Base-by-base conservation (phyloP, 257 asterid genomes). In the Perilla frutescens region DNA sequence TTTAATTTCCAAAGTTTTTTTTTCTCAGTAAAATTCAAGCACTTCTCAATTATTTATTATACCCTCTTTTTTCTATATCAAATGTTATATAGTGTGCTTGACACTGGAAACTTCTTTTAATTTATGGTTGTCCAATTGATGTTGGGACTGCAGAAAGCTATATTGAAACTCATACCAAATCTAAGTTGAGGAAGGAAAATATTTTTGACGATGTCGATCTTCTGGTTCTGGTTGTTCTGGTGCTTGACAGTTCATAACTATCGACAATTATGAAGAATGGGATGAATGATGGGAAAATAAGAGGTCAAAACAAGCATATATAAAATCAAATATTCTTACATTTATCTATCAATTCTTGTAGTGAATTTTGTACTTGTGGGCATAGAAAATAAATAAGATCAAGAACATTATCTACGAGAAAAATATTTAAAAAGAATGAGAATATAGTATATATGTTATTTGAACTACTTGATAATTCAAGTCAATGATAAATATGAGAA, bases 101-200 rank as follows among this genome's bases (percentile, higher is more conserved):
- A 95, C 94, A 84, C 96, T 82, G 99, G 98, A 90, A 92, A 95
- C 96, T 92, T 92, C 92, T 89, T 87, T 86, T 92, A 77, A 83
- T 92, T 81, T 96, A 94, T 77, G 99, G 96, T 76, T 92, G 91
- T 79, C 98, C 97, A 72, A 9, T 84, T 71, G 97, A 95, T 88
- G 89, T 84, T 81, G 92, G 97, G 97, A 89, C 92, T 80, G 99
- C 96, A 32, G 98, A 92, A 83, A 87, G 87, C 79, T 95, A 90
- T 82, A 81, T 87, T 73, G 86, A 74, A 81, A 81, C 87, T 61
- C 99, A 95, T 79, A 85, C 92, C 83, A 95, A 84, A 83, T 83
- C 82, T 76, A 86, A 79, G 78, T 77, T 88, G 81, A 82, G 98
- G 88, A 82, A 79, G 82, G 93, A 89, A 70, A 77, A 90, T 85